A percentile compares a stretch with the other conserved stretches of the same genome.
Evolutionary conservation across 345 rosid species (phyloP).

Genomic region (Carallia pectinifolia): DNA sequence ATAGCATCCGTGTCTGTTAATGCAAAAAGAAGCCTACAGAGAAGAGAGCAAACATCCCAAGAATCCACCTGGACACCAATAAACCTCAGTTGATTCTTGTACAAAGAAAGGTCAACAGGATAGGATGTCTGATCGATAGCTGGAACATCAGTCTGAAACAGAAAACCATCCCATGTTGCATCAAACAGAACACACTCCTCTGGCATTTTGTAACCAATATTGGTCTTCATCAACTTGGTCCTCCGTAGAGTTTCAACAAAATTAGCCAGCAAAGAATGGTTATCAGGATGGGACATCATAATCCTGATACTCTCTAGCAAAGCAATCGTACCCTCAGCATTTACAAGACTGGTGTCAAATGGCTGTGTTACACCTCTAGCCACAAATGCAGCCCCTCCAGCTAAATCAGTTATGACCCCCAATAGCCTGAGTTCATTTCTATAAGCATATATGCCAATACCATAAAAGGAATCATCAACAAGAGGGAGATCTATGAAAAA

Average conservation of each 20-base stretch:
- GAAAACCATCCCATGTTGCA: neutral
- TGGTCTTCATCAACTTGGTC: conserved; percentile 7
- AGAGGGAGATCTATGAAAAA: conserved; percentile 3
- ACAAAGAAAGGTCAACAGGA: neutral
- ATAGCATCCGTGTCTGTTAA: neutral
- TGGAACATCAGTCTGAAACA: neutral
- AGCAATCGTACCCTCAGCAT: neutral
- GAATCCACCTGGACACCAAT: conserved; percentile 11
- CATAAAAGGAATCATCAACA: conserved; percentile 7
- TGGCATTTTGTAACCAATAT: conserved; percentile 3
- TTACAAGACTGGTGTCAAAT: neutral
- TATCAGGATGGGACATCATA: neutral
- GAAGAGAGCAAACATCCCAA: neutral
- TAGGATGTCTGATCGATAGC: conserved; percentile 1
- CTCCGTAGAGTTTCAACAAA: neutral
- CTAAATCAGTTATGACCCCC: conserved; percentile 1
- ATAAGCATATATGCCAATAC: neutral
- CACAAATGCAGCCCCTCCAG: neutral
- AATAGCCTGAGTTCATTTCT: conserved; percentile 3
- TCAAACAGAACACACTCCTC: conserved; percentile 9
- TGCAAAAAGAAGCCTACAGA: neutral
- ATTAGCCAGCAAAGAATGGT: neutral
- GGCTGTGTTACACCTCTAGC: conserved; percentile 7
- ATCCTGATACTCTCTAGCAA: neutral
- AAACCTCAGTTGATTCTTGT: neutral